These are phyloP conservation scores for Tilletia indica DNA, from an alignment of 1,284 basidiomycete genomes.

Conservation along the genomic window DNA sequence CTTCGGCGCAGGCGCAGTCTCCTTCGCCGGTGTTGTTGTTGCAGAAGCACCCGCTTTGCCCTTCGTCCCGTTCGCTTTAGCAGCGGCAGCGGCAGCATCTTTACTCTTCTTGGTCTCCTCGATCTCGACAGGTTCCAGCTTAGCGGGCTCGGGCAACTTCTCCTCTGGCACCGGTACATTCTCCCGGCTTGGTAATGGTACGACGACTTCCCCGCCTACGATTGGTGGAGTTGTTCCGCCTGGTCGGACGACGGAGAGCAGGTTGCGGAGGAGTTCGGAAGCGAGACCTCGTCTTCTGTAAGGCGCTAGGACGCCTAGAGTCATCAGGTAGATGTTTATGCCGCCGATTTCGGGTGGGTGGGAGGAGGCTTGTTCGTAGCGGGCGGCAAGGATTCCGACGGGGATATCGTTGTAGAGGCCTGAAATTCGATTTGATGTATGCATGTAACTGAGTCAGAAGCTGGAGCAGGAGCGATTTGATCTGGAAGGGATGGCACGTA, in stretches of 20 bases:
- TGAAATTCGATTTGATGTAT: constrained; percentile 18
- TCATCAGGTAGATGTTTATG: constrained; percentile 57
- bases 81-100: too few relatives aligned
- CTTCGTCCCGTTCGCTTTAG: neutral
- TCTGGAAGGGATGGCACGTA: constrained; percentile 12
- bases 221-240: constrained; percentile 24
- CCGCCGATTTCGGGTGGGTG: constrained; percentile 24
- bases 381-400: constrained; percentile 55
- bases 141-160: neutral
- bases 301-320: constrained; percentile 56
- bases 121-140: neutral
- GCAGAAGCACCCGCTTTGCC: constrained; percentile 18
- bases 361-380: constrained; percentile 43
- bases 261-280: constrained; percentile 49
- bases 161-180: neutral
- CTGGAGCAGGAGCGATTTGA: neutral
- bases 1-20: constrained; percentile 8
- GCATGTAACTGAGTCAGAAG: too few relatives aligned
- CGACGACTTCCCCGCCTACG: neutral
- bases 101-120: neutral
- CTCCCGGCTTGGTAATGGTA: neutral
- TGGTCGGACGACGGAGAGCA: constrained; percentile 48
- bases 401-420: constrained; percentile 58
- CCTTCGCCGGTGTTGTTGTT: constrained; percentile 21
- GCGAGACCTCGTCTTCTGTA: constrained; percentile 58